Evolutionary conservation across 495 filamentous ascomycete species (phyloP).

Genomic region (Hypoxylon rickii): DNA sequence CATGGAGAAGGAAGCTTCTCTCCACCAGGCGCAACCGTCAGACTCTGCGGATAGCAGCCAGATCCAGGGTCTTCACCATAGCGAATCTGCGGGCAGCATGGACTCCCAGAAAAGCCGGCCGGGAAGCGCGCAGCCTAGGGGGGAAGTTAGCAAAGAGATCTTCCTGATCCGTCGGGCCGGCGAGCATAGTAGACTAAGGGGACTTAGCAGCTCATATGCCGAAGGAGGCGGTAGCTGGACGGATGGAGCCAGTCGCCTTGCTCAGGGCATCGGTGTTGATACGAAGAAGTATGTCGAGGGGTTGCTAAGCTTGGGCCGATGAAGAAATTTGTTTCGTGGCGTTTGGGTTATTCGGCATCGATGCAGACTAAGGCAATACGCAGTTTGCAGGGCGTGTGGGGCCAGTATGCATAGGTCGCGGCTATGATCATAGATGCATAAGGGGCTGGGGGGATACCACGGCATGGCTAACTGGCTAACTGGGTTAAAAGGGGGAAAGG

Average conservation of each 20-base stretch:
- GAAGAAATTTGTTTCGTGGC: slow-evolving; percentile 14
- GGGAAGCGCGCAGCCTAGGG: background rate
- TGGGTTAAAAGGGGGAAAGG: no score
- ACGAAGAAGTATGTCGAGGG: slow-evolving; percentile 84
- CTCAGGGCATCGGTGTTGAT: slow-evolving; percentile 89
- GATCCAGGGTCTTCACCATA: slow-evolving; percentile 17
- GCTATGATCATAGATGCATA: no score
- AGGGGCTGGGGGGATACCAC: no score
- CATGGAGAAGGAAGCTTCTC: slow-evolving; percentile 45
- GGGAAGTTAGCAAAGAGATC: slow-evolving; percentile 64
- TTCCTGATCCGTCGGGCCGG: slow-evolving; percentile 80
- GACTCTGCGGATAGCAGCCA: slow-evolving; percentile 31
- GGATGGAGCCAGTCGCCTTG: slow-evolving; percentile 66
- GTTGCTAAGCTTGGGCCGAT: slow-evolving; percentile 75
- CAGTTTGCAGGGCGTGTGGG: background rate
- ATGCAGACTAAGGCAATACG: background rate
- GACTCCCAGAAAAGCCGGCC: slow-evolving; percentile 30
- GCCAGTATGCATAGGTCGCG: no score
- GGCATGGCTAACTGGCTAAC: no score
- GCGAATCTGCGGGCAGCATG: slow-evolving; percentile 26
- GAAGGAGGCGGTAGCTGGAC: slow-evolving; percentile 52
- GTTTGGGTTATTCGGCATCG: background rate
- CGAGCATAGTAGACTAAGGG: slow-evolving; percentile 55
- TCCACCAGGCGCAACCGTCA: background rate
- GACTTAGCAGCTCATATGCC: slow-evolving; percentile 45